These are phyloP conservation scores for Petasospora fabianii DNA, from an alignment of 1,139 yeast species.

Conservation along the genomic window DNA sequence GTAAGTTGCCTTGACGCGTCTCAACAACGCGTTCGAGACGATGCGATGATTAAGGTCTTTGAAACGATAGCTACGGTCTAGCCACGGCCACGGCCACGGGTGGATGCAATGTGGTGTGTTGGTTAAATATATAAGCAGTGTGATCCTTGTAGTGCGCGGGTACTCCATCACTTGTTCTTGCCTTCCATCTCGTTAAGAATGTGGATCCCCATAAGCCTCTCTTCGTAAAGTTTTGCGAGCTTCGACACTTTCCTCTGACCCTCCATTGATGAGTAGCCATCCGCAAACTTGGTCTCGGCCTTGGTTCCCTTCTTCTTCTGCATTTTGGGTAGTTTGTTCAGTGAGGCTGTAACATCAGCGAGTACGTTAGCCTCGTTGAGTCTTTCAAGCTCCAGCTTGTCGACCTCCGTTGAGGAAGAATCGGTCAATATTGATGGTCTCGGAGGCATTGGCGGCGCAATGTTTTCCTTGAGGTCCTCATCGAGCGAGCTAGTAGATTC, in stretches of 20 bases:
- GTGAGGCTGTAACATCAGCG: conserved; percentile 21
- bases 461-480: not conserved
- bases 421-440: conserved; percentile 1
- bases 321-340: conserved; percentile 18
- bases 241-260: conserved; percentile 26
- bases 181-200: conserved; percentile 20
- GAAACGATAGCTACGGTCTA: no score
- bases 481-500: conserved; percentile 1
- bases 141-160: not conserved
- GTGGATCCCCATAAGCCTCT: conserved; percentile 23
- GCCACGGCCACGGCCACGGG: no score
- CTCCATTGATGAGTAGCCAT: conserved; percentile 25
- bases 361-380: conserved; percentile 12
- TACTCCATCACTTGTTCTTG: not conserved
- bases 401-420: not conserved
- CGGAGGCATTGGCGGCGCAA: not conserved
- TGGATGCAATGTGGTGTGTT: no score
- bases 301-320: conserved; percentile 10
- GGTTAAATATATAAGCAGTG: not conserved
- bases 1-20: no score
- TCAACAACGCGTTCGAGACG: no score
- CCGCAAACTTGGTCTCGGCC: conserved; percentile 22
- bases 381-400: not conserved
- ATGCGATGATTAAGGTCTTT: no score
- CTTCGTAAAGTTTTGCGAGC: conserved; percentile 27